phyloP scores from a whole-genome alignment of 495 filamentous ascomycete species.

The Cenococcum geophilum region DNA sequence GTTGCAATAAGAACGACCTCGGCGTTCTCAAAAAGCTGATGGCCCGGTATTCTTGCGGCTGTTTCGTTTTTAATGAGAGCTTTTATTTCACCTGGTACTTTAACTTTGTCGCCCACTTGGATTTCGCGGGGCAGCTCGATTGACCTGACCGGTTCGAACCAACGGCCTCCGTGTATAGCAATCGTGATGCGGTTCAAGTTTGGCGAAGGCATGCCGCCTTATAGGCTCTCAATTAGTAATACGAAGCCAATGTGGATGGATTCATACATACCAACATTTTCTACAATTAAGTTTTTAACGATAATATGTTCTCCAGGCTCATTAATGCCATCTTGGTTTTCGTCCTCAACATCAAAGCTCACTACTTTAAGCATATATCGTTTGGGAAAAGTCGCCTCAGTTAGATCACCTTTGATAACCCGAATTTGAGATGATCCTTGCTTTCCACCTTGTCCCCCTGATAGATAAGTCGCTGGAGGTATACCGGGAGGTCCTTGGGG shows the following conservation, averaged over 20 bases:
- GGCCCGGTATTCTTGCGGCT: slow-evolving; percentile 4
- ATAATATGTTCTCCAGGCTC: slow-evolving; percentile 45
- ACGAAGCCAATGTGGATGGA: neutral
- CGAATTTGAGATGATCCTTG: slow-evolving; percentile 34
- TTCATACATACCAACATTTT: slow-evolving; percentile 36
- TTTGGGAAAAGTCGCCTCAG: slow-evolving; percentile 33
- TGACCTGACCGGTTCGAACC: slow-evolving; percentile 11
- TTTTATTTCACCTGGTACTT: slow-evolving; percentile 15
- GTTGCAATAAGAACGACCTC: slow-evolving; percentile 10
- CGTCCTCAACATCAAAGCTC: slow-evolving; percentile 42
- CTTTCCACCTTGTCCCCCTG: slow-evolving; percentile 28
- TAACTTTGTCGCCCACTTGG: slow-evolving; percentile 15
- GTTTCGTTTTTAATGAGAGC: slow-evolving; percentile 16
- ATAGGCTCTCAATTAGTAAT: neutral
- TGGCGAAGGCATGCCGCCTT: slow-evolving; percentile 24
- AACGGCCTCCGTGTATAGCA: slow-evolving; percentile 11
- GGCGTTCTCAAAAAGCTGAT: neutral
- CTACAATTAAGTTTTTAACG: slow-evolving; percentile 40
- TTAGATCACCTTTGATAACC: slow-evolving; percentile 34
- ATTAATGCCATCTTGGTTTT: slow-evolving; percentile 44
- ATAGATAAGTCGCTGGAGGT: slow-evolving; percentile 20
- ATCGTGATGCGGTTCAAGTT: slow-evolving; percentile 7
- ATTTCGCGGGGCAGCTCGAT: slow-evolving; percentile 15
- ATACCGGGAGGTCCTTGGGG: slow-evolving; percentile 30
- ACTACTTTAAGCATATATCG: slow-evolving; percentile 38